Evolutionary conservation across 1,284 basidiomycete genomes (phyloP), one percentile per base, ranked within the genome.

Genomic region (Inonotus hispidus): DNA sequence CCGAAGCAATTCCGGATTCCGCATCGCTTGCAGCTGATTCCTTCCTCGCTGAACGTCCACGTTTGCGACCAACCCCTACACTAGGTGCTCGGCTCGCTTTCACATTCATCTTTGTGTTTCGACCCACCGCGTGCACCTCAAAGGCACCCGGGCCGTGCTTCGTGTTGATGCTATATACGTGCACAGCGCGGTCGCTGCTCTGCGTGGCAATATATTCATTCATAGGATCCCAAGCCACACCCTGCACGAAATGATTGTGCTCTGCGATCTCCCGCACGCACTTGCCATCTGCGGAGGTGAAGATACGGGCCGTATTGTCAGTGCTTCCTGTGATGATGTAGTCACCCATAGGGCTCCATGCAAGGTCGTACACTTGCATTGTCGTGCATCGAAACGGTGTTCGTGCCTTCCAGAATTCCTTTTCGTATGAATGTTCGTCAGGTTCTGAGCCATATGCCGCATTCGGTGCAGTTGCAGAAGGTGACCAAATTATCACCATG

Each of bases 301-400:
- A 95, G 59, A 98, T 87, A 52, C 93, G 80, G 0, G 95, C 95
- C 2, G 90, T 92, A 70, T 98, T 98, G 73, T 99, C 97, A 3
- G 96, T 98, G 68, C 93, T 95, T 8, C 96, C 96, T 13, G 94
- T 90, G 56, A 98, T 84, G 62, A 99, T 83, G 66, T 92, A 95
- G 67, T 96, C 92, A 52, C 95, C 94, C 25, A 91, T 89, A 0
- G 97, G 97, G 65, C 93, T 95, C 96, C 96, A 99, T 0, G 95
- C 93, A 50, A 99, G 79, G 72, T 99, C 96, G 72, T 99, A 98
- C 11, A 99, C 93, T 73, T 98, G 95, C 82, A 94, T 93, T 13
- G 86, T 87, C 0, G 92, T 93, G 68, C 87, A 88, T 56, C 89
- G 90, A 69, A 96, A 89, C 63, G 93, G 92, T 43, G 88, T 92